Percentiles rank a stretch among this genome's conserved stretches.
phyloP scores from a whole-genome alignment of 1,284 basidiomycete species.

The Tylopilus orsonianus region DNA sequence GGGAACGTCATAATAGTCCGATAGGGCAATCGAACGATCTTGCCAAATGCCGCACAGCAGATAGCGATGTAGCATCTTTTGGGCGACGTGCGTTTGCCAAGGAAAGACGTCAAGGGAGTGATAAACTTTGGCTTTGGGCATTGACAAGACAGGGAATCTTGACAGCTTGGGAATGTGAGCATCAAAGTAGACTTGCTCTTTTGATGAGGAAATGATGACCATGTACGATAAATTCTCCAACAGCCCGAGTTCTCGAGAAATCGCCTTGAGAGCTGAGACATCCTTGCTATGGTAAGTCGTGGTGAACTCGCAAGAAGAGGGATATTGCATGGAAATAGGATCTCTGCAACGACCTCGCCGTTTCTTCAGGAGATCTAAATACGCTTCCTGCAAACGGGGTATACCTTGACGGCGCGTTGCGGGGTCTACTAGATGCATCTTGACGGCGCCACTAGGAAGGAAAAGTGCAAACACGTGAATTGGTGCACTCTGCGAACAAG shows the following conservation, averaged over 20 bases:
- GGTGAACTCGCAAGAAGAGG: conserved; percentile 67
- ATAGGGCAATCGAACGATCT: conserved; percentile 77
- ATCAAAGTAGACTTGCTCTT: conserved; percentile 87
- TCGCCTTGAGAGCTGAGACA: conserved; percentile 77
- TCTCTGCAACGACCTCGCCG: conserved; percentile 42
- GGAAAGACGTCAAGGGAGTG: conserved; percentile 78
- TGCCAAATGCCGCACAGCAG: conserved; percentile 80
- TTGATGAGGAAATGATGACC: conserved; percentile 84
- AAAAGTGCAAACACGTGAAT: conserved; percentile 94
- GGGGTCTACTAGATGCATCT: conserved; percentile 89
- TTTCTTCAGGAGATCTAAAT: conserved; percentile 55
- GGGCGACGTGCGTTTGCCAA: conserved; percentile 71
- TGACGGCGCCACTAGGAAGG: conserved; percentile 68
- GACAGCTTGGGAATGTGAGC: conserved; percentile 67
- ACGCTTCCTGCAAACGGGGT: conserved; percentile 74
- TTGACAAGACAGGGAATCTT: conserved; percentile 87
- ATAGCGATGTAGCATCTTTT: conserved; percentile 86
- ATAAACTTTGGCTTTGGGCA: conserved; percentile 73
- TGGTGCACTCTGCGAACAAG: conserved; percentile 66
- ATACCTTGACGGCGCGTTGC: conserved; percentile 84
- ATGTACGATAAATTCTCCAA: conserved; percentile 71
- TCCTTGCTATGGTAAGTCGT: conserved; percentile 83
- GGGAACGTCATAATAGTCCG: conserved; percentile 92
- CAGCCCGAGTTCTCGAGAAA: conserved; percentile 85
- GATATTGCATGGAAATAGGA: conserved; percentile 65